Evolutionary conservation across 1,284 basidiomycete genomes (phyloP).

Genomic region (Phylloboletellus chloephorus): DNA sequence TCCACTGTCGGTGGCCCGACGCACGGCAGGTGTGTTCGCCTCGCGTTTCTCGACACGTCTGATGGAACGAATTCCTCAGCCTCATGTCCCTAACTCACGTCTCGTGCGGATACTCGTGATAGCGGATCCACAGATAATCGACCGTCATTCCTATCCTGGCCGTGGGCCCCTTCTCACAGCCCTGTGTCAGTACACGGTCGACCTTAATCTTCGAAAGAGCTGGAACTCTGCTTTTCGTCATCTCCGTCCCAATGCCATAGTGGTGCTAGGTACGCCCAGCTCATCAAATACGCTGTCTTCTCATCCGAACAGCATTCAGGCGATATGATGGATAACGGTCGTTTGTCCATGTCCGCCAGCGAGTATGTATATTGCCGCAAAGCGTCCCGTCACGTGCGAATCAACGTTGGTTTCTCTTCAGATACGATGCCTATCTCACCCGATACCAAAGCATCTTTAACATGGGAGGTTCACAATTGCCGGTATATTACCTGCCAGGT

Average conservation of each 20-base stretch:
- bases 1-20: constrained; percentile 27
- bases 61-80: constrained; percentile 15
- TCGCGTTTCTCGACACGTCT: too few species aligned
- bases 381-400: constrained; percentile 3
- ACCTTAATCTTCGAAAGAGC: constrained; percentile 68
- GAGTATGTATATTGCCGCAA: constrained; percentile 51
- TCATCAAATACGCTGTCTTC: constrained; percentile 34
- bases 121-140: constrained; percentile 74
- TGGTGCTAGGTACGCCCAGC: constrained; percentile 82
- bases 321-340: constrained; percentile 79
- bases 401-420: constrained; percentile 30
- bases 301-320: constrained; percentile 11
- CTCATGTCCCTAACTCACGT: constrained; percentile 15
- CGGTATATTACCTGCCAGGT: constrained; percentile 71
- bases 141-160: constrained; percentile 42
- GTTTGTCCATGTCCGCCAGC: constrained; percentile 47
- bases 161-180: constrained; percentile 37
- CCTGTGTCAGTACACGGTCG: constrained; percentile 51
- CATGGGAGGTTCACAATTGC: constrained; percentile 34
- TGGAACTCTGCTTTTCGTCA: constrained; percentile 59
- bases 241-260: constrained; percentile 63
- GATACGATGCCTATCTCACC: constrained; percentile 55
- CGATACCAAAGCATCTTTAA: constrained; percentile 64
- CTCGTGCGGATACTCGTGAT: constrained; percentile 65
- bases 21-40: constrained; percentile 15